phyloP scores from a whole-genome alignment of 2,329 filamentous ascomycete species.

The Microdochium nivale region DNA sequence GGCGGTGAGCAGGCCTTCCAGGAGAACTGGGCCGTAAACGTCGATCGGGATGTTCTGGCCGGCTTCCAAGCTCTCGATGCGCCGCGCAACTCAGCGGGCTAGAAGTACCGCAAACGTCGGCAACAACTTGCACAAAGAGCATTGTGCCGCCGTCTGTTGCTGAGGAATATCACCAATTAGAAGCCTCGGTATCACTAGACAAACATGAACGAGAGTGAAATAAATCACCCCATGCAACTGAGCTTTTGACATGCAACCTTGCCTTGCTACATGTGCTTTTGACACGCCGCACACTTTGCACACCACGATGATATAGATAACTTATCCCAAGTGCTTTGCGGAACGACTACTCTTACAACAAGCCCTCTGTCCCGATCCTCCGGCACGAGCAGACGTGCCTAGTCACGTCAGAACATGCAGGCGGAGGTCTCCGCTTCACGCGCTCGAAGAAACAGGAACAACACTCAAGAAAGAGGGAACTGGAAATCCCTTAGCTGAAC shows the following conservation, averaged over 20 bases:
- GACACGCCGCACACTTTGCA: too few relatives aligned
- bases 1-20: constrained; percentile 62
- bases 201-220: too few relatives aligned
- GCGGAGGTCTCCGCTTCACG: too few relatives aligned
- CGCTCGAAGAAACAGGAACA: too few relatives aligned
- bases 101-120: not conserved
- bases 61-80: constrained; percentile 43
- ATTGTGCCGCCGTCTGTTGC: not conserved
- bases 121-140: not conserved
- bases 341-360: too few relatives aligned
- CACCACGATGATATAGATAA: too few relatives aligned
- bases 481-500: constrained; percentile 5
- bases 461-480: not conserved
- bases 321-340: too few relatives aligned
- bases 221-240: not conserved
- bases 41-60: constrained; percentile 62
- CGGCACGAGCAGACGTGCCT: too few relatives aligned
- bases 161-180: not conserved
- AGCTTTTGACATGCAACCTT: too few relatives aligned
- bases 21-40: constrained; percentile 61
- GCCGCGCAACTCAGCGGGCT: not conserved
- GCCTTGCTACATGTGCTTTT: too few relatives aligned
- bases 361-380: too few relatives aligned
- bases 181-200: not conserved
- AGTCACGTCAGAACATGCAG: too few relatives aligned